Evolutionary conservation across 225 moss, liverwort and hornwort genomes (phyloP).

Genomic region (Ulota crispa): DNA sequence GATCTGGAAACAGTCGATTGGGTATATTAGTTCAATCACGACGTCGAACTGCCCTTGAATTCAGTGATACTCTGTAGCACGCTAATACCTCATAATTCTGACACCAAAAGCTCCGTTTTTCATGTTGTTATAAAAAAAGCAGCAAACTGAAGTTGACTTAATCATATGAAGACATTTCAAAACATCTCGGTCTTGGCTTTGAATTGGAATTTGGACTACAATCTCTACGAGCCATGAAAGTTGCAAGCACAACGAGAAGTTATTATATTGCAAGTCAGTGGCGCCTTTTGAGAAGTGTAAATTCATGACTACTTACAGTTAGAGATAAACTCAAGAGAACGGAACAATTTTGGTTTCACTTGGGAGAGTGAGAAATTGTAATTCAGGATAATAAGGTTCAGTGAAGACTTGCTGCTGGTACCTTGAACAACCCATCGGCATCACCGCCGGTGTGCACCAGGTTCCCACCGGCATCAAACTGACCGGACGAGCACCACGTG

Average conservation of each 20-base stretch:
- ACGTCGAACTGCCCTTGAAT: background rate
- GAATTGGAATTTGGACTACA: background rate
- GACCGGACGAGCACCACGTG: conserved; percentile 60
- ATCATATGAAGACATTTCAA: background rate
- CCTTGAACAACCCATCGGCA: conserved; percentile 51
- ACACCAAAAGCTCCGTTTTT: background rate
- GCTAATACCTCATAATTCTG: background rate
- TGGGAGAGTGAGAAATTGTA: background rate
- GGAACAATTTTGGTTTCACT: background rate
- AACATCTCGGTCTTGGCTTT: background rate
- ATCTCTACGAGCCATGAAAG: background rate
- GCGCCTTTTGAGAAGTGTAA: background rate
- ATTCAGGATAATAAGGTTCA: background rate
- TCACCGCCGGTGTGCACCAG: conserved; percentile 66
- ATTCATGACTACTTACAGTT: conserved; percentile 22
- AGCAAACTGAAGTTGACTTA: background rate
- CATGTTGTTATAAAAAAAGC: background rate
- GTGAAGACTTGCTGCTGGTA: background rate
- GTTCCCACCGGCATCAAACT: conserved; percentile 42
- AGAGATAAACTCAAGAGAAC: background rate
- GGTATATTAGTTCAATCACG: background rate
- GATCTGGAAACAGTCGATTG: conserved; percentile 13
- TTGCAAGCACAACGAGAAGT: background rate
- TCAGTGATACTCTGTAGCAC: background rate
- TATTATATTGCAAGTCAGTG: background rate